Base-by-base conservation (phyloP, 129 eudicot genomes). In the Solidago caesia region DNA sequence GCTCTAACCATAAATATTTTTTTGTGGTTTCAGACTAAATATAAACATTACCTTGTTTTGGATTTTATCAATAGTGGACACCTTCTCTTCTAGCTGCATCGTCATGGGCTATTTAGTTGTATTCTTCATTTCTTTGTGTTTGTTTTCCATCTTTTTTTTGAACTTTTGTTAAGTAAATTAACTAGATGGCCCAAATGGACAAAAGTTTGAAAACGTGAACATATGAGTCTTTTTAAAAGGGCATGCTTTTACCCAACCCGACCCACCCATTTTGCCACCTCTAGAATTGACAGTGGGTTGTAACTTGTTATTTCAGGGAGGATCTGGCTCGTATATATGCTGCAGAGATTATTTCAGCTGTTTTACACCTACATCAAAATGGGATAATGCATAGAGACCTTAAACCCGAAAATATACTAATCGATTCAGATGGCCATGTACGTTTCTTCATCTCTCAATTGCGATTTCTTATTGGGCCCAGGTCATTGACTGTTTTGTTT, bases 41-140 rank as follows among this genome's bases (percentile, higher is more conserved):
- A 61, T 61, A 25, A 14, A 61, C n/a, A 27, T 7, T 61, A 61
- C 67, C 44, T 61, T 26, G 67, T 61, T 8, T 61, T 61, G 44
- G 67, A 61, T 26, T 61, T 61, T 61, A 44, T 61, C 8, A 61
- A 61, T 61, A 44, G 45, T 7, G 67, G 67, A 61, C 67, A 61
- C 13, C 44, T 61, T 5, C 10, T 61, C 26, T 29, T 61, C 67
- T 6, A 61, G 6, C 15, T 27, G 26, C 26, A 61, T 29, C 45
- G 42, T 2, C 67, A 29, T 4, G 67, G 67, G 5, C 6, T 61
- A 10, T 61, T 61, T 61, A 25, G 66, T 21, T 21, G 21, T 21
- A 21, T 21, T 21, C 21, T 21, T 21, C 21, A 21, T 21, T 21
- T 21, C 21, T 21, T 21, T 21, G 21, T 21, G 21, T 5, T 61